Base-by-base conservation (phyloP, 2,329 filamentous ascomycete species). In the Rhytidhysteron rufulum region DNA sequence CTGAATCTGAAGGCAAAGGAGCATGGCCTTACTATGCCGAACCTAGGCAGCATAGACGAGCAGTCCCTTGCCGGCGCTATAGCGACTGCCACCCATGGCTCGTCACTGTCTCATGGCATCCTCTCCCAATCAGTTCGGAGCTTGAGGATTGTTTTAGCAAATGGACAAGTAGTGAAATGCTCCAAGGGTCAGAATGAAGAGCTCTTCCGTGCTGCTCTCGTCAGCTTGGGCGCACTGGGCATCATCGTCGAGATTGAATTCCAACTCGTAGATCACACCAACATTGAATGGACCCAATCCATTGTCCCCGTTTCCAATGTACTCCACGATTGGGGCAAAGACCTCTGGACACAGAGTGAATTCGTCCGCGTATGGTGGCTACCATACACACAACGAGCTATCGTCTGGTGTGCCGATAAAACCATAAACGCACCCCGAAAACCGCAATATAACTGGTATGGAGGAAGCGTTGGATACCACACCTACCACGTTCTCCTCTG, bases 351-450 rank as follows among this genome's bases (percentile, higher is more conserved):
- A 2, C 78, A 82, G 45, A 80, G 83, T 45, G 89, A 97, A 65
- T 98, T 91, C 58, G 88, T 94, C 19, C 79, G 93, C 20, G 88
- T 96, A 20, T 98, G 93, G 91, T 98, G 93, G 93, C 83, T 95
- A 60, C 93, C 93, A 0, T 95, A 97, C 68, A 88, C 86, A 60
- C 80, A 88, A 41, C 80, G 88, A 33, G 88, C 88, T 0, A 86
- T 97, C 34, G 79, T 94, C 33, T 98, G 93, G 93, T 79, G 80
- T 30, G 93, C 89, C n/a, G 78, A 88, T 34, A 85, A 86, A 62
- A 88, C 87, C 1, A 71, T 79, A 7, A 78, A 83, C 41, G 72
- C 80, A 1, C 68, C 76, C 30, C 69, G 70, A 13, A 69, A 78
- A 5, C 82, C 86, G 2, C 77, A 77, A 2, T 72, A 69, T 39